Evolutionary conservation across 2,329 filamentous ascomycete genomes (phyloP).

Genomic region (Colletotrichum plurivorum): DNA sequence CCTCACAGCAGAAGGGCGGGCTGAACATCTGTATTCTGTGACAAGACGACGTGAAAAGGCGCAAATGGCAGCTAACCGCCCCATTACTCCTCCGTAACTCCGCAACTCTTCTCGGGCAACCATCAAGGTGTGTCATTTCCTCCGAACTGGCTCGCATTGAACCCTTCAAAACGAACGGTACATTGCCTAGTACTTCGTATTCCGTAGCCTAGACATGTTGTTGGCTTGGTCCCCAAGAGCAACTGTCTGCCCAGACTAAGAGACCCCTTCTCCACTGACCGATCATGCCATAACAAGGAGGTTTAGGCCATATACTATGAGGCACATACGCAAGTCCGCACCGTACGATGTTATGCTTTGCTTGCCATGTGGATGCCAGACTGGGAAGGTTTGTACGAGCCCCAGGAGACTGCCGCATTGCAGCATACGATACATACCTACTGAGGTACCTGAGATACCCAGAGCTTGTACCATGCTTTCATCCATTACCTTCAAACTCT

Average conservation of each 20-base stretch:
- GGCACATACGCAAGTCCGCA: background rate
- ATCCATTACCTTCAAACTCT: background rate
- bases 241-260: background rate
- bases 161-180: background rate
- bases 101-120: background rate
- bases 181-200: too few species aligned
- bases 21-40: slow-evolving; percentile 8
- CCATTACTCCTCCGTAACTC: background rate
- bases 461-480: background rate
- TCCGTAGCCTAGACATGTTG: too few species aligned
- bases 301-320: too few species aligned
- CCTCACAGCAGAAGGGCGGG: background rate
- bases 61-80: slow-evolving; percentile 25
- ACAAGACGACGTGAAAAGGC: slow-evolving; percentile 31
- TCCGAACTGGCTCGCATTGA: background rate
- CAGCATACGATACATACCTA: too few species aligned
- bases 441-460: background rate
- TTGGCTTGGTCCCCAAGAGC: too few species aligned
- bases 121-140: slow-evolving; percentile 1
- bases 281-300: slow-evolving; percentile 10
- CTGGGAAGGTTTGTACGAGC: too few species aligned
- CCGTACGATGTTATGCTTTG: slow-evolving; percentile 15
- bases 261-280: background rate
- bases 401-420: too few species aligned
- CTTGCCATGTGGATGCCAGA: slow-evolving; percentile 2